A percentile compares a stretch with the other conserved stretches of the same genome.
Evolutionary conservation across 768 basidiomycete species (phyloP).

Genomic region (Lyophyllum decastes): DNA sequence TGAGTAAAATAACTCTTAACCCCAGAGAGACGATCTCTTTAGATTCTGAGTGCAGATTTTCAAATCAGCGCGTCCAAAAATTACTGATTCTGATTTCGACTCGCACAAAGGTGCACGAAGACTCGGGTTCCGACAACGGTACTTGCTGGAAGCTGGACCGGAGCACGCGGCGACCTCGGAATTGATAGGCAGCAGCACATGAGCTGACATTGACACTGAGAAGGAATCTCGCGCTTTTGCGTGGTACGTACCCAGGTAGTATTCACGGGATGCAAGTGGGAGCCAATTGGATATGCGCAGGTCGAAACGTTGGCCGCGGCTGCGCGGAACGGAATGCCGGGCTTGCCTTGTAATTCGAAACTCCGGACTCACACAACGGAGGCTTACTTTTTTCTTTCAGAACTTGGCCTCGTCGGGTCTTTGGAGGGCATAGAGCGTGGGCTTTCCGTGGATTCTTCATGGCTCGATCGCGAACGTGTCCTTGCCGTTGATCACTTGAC

Average conservation of each 20-base stretch:
- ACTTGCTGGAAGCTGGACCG: not conserved
- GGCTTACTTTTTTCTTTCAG: not conserved
- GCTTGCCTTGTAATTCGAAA: not conserved
- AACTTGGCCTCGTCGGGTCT: not conserved
- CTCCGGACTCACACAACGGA: not conserved
- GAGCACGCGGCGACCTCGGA: not conserved
- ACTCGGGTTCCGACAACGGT: not conserved
- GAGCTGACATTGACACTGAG: not conserved
- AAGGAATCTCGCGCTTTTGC: not conserved
- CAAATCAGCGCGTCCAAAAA: not conserved
- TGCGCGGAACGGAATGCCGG: not conserved
- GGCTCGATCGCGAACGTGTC: constrained; percentile 6
- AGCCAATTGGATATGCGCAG: not conserved
- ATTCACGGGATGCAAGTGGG: not conserved
- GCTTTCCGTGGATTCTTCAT: constrained; percentile 1
- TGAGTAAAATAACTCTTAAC: not conserved
- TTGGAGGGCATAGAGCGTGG: not conserved
- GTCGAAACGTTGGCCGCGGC: not conserved
- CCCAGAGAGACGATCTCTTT: not conserved
- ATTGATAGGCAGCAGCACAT: not conserved
- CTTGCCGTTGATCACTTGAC: constrained; percentile 1
- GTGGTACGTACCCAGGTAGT: not conserved
- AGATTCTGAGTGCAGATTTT: not conserved
- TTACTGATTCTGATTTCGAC: not conserved
- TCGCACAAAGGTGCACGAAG: not conserved